These are phyloP conservation scores for Yarrowia divulgata DNA, from an alignment of 805 yeast genomes.

Conservation along the genomic window DNA sequence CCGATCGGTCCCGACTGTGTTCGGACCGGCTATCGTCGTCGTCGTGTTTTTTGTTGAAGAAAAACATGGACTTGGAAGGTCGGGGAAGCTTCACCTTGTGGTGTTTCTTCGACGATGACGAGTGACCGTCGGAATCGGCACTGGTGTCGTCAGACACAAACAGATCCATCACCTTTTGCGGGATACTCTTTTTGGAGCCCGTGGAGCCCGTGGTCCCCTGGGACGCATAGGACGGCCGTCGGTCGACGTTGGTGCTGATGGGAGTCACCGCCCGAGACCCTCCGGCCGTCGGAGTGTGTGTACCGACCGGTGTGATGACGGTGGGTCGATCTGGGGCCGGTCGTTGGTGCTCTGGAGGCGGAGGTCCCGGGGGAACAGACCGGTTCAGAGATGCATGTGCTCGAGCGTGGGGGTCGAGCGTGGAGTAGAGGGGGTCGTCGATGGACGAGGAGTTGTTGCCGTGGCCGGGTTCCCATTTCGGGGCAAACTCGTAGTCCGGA, in stretches of 20 bases:
- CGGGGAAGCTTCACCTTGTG: conserved; percentile 28
- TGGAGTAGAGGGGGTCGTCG: conserved; percentile 37
- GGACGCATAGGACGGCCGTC: conserved; percentile 40
- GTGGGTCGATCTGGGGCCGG: conserved; percentile 12
- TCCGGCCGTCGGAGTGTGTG: conserved; percentile 2
- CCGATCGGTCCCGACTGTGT: background rate
- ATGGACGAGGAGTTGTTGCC: conserved; percentile 5
- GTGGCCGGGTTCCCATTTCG: conserved; percentile 35
- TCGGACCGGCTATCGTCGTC: conserved; percentile 29
- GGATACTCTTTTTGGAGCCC: conserved; percentile 38
- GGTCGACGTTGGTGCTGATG: conserved; percentile 26
- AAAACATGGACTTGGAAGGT: conserved; percentile 37
- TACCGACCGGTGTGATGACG: conserved; percentile 21
- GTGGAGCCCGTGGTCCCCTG: conserved; percentile 39
- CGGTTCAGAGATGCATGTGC: conserved; percentile 19
- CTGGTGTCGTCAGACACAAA: conserved; percentile 29
- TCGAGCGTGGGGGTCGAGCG: conserved; percentile 33
- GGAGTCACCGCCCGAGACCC: conserved; percentile 31
- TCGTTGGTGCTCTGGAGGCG: conserved; percentile 1
- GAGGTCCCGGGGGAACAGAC: background rate
- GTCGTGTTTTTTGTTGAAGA: conserved; percentile 36
- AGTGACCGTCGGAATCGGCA: conserved; percentile 6
- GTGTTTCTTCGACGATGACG: conserved; percentile 15
- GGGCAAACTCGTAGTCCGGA: conserved; percentile 38
- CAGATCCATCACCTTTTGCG: conserved; percentile 36